Percentiles rank a stretch among this genome's conserved stretches.
These are phyloP conservation scores for Meredithiella fracta DNA, from an alignment of 2,329 filamentous ascomycete genomes.

Conservation along the genomic window DNA sequence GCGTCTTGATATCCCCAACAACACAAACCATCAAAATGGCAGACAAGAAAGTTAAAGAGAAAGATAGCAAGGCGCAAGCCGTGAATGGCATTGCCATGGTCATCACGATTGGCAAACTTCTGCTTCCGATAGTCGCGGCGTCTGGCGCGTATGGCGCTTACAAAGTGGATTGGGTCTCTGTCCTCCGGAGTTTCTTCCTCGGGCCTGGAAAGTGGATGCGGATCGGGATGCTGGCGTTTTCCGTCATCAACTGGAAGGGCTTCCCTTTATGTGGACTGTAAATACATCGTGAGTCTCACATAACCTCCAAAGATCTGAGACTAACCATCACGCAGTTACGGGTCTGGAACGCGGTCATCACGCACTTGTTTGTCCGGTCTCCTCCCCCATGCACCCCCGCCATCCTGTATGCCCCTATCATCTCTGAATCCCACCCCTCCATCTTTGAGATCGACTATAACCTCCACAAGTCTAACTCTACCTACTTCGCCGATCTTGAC, in stretches of 20 bases:
- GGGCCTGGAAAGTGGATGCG: slow-evolving; percentile 38
- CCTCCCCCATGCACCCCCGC: slow-evolving; percentile 36
- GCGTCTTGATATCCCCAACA: background rate
- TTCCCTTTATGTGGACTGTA: slow-evolving; percentile 65
- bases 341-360: slow-evolving; percentile 39
- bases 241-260: slow-evolving; percentile 54
- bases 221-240: slow-evolving; percentile 36
- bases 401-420: slow-evolving; percentile 56
- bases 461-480: slow-evolving; percentile 66
- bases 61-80: slow-evolving; percentile 8
- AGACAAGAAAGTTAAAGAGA: background rate
- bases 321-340: slow-evolving; percentile 29
- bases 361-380: slow-evolving; percentile 35
- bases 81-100: slow-evolving; percentile 17
- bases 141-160: slow-evolving; percentile 32
- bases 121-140: slow-evolving; percentile 27
- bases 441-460: slow-evolving; percentile 76
- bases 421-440: slow-evolving; percentile 49
- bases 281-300: slow-evolving; percentile 18
- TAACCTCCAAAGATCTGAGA: background rate
- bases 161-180: slow-evolving; percentile 26
- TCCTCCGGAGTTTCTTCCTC: slow-evolving; percentile 30
- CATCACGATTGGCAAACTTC: slow-evolving; percentile 22
- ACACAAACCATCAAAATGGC: background rate
- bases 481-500: slow-evolving; percentile 78